Evolutionary conservation across 2,329 filamentous ascomycete species (phyloP).

Genomic region (Claviceps pusilla): DNA sequence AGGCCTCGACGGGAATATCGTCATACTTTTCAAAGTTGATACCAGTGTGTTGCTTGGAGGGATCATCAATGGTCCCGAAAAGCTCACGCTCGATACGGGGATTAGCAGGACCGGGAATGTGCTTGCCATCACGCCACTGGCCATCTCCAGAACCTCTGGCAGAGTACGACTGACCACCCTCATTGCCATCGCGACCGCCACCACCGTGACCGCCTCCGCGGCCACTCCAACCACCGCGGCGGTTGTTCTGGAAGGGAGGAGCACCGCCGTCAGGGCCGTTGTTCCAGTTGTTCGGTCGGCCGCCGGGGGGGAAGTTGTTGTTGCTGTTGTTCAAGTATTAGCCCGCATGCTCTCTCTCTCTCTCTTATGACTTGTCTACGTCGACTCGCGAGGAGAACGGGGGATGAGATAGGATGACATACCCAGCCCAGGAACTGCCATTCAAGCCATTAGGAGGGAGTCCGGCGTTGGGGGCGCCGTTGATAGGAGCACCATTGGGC

Average conservation of each 20-base stretch:
- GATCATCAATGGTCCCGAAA: slow-evolving; percentile 81
- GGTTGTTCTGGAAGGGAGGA: slow-evolving; percentile 13
- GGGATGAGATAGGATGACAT: slow-evolving; percentile 14
- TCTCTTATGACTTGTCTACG: too few relatives aligned
- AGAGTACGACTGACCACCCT: slow-evolving; percentile 36
- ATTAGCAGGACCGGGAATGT: slow-evolving; percentile 79
- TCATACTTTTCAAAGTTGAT: slow-evolving; percentile 99
- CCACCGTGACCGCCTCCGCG: slow-evolving; percentile 20
- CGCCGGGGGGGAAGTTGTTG: slow-evolving; percentile 12
- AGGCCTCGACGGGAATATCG: slow-evolving; percentile 96
- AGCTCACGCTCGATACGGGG: slow-evolving; percentile 86
- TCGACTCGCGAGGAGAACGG: neutral
- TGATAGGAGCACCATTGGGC: slow-evolving; percentile 19
- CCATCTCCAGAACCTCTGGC: slow-evolving; percentile 83
- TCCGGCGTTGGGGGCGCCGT: slow-evolving; percentile 10
- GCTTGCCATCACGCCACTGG: slow-evolving; percentile 93
- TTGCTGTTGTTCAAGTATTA: neutral
- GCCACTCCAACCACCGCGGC: slow-evolving; percentile 19
- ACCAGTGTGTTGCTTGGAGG: slow-evolving; percentile 87
- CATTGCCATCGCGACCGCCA: slow-evolving; percentile 25
- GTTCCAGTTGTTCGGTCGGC: slow-evolving; percentile 21
- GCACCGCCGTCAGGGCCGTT: slow-evolving; percentile 11
- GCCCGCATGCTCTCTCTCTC: neutral
- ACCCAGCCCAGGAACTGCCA: slow-evolving; percentile 41
- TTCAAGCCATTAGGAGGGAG: slow-evolving; percentile 19